A percentile compares a stretch with the other conserved stretches of the same genome.
phyloP scores from a whole-genome alignment of 495 filamentous ascomycete species.

The Annulohypoxylon bovei region DNA sequence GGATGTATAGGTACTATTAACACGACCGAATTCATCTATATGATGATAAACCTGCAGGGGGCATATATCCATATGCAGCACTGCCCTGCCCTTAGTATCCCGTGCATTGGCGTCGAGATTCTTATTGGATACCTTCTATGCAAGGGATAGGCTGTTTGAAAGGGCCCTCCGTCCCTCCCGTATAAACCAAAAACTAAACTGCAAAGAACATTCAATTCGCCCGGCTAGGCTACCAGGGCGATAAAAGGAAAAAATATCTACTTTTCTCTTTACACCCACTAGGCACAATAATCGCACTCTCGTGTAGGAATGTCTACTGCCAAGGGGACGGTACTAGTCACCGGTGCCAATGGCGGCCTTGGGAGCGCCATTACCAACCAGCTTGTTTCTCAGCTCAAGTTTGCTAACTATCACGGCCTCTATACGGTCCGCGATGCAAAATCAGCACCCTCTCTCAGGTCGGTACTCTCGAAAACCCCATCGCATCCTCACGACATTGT shows the following conservation, averaged over 20 bases:
- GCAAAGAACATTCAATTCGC: not conserved
- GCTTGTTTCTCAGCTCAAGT: constrained; percentile 51
- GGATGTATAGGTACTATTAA: too few relatives aligned
- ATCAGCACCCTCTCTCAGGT: constrained; percentile 36
- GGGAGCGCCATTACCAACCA: constrained; percentile 58
- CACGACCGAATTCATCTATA: too few relatives aligned
- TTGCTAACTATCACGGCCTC: constrained; percentile 49
- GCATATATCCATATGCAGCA: too few relatives aligned
- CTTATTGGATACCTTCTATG: not conserved
- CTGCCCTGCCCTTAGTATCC: too few relatives aligned
- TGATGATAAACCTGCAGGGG: too few relatives aligned
- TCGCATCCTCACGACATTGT: constrained; percentile 26
- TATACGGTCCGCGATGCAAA: constrained; percentile 48
- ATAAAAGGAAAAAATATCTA: not conserved
- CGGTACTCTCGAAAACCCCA: constrained; percentile 36
- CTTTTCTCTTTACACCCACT: not conserved
- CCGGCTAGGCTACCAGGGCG: not conserved
- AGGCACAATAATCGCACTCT: not conserved
- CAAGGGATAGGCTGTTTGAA: not conserved
- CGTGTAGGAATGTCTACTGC: not conserved
- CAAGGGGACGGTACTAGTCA: constrained; percentile 30
- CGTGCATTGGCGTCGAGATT: too few relatives aligned
- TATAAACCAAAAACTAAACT: not conserved
- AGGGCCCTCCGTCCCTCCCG: not conserved
- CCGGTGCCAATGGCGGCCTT: constrained; percentile 46